Evolutionary conservation across 108 stramenopile genomes (phyloP), one percentile per base, ranked within the genome.

Genomic region (Cyclotella cryptica): DNA sequence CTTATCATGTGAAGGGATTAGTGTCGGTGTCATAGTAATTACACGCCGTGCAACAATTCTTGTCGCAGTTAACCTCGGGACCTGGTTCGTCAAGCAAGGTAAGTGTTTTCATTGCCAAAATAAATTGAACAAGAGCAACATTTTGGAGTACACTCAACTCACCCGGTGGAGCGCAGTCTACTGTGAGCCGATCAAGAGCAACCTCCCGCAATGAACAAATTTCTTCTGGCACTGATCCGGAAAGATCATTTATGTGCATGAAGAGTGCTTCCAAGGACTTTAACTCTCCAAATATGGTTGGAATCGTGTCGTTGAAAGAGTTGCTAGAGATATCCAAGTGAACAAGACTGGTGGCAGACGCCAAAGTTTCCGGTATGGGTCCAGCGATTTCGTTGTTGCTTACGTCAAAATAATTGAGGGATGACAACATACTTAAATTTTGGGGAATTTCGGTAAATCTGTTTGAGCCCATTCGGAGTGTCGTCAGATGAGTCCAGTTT

Each of bases 171-270:
- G 14, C 14, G 19, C 79, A 80, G 67, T 80, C 72, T 18, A 69
- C 72, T 21, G 64, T 71, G n/a, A 80, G 27, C 5, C 27, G 35
- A 29, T 35, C 30, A 27, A 80, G 61, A 3, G 29, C 42, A 19
- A 49, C 35, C 17, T 69, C 18, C 26, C 79, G 66, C 3, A 80
- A 63, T 14, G 63, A 60, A 59, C 82, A 86, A 28, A 66, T 45
- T 54, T 51, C 66, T 19, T 45, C 46, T 24, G 90, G 90, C 53
- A 92, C 74, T 14, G 65, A 66, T 55, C 91, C 91, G 12, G 58
- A 69, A 12, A 92, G 71, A 47, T 73, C 45, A 54, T 92, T 92
- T 15, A 60, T 45, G 62, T 92, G 86, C 61, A 92, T 73, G 30
- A 79, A 78, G 24, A 92, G 57, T 14, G 84, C 40, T 40, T 80